A percentile compares a stretch with the other conserved stretches of the same genome.
phyloP scores from a whole-genome alignment of 2,329 filamentous ascomycete species.

The Apiospora aurea region DNA sequence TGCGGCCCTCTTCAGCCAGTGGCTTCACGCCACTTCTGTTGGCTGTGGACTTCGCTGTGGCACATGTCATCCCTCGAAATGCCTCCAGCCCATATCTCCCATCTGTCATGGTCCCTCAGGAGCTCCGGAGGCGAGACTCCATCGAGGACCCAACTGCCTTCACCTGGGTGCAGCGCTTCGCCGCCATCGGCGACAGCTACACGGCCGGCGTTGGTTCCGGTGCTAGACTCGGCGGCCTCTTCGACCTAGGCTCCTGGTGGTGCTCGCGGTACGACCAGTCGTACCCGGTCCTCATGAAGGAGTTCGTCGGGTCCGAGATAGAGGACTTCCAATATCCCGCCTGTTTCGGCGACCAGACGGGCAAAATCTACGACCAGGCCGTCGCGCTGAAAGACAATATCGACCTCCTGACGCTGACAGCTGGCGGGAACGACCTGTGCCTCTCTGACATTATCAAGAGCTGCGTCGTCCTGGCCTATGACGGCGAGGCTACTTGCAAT shows the following conservation, averaged over 20 bases:
- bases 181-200: constrained; percentile 47
- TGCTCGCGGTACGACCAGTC: constrained; percentile 42
- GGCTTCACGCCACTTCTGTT: neutral
- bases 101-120: constrained; percentile 22
- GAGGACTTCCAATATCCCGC: constrained; percentile 40
- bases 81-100: neutral
- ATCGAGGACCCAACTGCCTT: constrained; percentile 32
- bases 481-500: constrained; percentile 31
- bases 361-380: constrained; percentile 39
- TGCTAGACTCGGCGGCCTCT: constrained; percentile 31
- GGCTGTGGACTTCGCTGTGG: neutral
- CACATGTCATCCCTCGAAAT: constrained; percentile 17
- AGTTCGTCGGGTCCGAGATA: constrained; percentile 29
- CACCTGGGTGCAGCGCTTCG: constrained; percentile 41
- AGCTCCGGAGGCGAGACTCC: constrained; percentile 12
- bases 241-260: constrained; percentile 31
- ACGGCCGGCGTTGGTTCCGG: constrained; percentile 46
- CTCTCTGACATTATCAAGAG: constrained; percentile 34
- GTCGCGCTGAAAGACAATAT: constrained; percentile 36
- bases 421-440: constrained; percentile 48
- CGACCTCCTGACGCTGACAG: constrained; percentile 47
- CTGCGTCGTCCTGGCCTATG: constrained; percentile 35
- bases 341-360: constrained; percentile 38
- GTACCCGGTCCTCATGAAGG: constrained; percentile 36
- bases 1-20: neutral